Evolutionary conservation across 1,284 basidiomycete genomes (phyloP).

Genomic region (Hymenochaete sp.): DNA sequence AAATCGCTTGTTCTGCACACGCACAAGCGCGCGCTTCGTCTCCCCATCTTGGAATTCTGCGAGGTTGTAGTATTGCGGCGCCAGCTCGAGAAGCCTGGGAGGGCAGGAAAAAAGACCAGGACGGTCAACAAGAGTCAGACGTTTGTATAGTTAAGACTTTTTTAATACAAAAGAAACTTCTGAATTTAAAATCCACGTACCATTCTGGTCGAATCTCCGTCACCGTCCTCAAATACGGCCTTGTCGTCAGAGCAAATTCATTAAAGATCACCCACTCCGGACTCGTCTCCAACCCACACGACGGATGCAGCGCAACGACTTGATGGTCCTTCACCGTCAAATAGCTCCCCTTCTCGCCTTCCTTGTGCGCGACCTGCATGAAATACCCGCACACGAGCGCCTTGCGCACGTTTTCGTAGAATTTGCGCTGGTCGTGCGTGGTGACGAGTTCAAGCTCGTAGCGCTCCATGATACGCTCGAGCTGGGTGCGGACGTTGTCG

Average conservation of each 20-base stretch:
- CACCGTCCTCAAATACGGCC: conserved; percentile 85
- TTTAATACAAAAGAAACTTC: background rate
- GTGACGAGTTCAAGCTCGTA: conserved; percentile 77
- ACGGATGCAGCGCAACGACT: conserved; percentile 89
- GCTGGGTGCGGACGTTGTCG: conserved; percentile 90
- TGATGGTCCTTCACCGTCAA: conserved; percentile 93
- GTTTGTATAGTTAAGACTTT: background rate
- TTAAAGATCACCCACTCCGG: conserved; percentile 99
- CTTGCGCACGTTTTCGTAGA: conserved; percentile 75
- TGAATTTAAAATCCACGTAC: conserved; percentile 34
- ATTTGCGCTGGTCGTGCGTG: conserved; percentile 71
- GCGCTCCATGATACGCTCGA: conserved; percentile 92
- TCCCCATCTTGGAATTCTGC: conserved; percentile 60
- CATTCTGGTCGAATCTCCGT: conserved; percentile 87
- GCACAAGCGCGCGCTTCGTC: conserved; percentile 58
- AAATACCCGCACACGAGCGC: conserved; percentile 92
- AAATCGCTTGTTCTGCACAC: conserved; percentile 36
- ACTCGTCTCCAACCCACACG: conserved; percentile 84
- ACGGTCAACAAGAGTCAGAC: background rate
- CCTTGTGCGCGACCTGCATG: conserved; percentile 97
- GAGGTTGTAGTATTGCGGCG: conserved; percentile 75
- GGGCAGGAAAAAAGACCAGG: background rate
- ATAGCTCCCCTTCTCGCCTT: conserved; percentile 82
- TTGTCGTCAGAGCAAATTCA: conserved; percentile 92
- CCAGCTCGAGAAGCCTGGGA: conserved; percentile 75